Evolutionary conservation across 75 land plant species (phyloP).

Genomic region (Ceratopteris richardii): DNA sequence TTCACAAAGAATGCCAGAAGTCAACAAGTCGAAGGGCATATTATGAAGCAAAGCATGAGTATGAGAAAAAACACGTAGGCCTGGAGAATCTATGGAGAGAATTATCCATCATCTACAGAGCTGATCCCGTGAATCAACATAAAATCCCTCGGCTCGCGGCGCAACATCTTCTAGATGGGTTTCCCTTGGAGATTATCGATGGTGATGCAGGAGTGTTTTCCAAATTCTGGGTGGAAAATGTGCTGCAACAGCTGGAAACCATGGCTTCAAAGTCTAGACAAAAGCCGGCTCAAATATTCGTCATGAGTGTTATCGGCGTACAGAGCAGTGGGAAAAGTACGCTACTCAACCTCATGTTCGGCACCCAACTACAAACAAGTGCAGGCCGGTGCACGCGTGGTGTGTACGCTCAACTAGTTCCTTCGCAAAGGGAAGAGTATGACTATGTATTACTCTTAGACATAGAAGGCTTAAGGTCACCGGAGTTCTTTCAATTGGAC

Average conservation of each 20-base stretch:
- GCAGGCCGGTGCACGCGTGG: slow-evolving; percentile 10
- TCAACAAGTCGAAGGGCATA: not conserved
- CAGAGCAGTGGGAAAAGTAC: slow-evolving; percentile 21
- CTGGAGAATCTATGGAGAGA: slow-evolving; percentile 23
- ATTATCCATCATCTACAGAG: slow-evolving; percentile 11
- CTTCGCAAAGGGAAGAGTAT: slow-evolving; percentile 4
- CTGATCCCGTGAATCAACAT: slow-evolving; percentile 1
- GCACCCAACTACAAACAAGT: slow-evolving; percentile 9
- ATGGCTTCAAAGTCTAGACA: not conserved
- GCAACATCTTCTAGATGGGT: slow-evolving; percentile 13
- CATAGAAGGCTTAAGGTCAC: slow-evolving; percentile 13
- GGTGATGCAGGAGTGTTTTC: slow-evolving; percentile 15
- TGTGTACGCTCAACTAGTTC: slow-evolving; percentile 8
- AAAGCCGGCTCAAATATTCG: slow-evolving; percentile 10
- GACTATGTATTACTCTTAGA: slow-evolving; percentile 12
- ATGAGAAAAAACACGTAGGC: slow-evolving; percentile 8
- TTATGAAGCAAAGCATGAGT: slow-evolving; percentile 7
- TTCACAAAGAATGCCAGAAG: not conserved
- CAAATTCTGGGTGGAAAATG: slow-evolving; percentile 9
- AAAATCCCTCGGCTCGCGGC: slow-evolving; percentile 8
- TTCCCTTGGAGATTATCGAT: slow-evolving; percentile 17
- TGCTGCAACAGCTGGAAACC: slow-evolving; percentile 10
- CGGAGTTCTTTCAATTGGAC: slow-evolving; percentile 13
- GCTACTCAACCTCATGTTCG: slow-evolving; percentile 2
- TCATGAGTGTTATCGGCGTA: slow-evolving; percentile 13